Percentiles rank a stretch among this genome's conserved stretches.
Evolutionary conservation across 2,329 filamentous ascomycete species (phyloP).

Genomic region (Aspergillus aculeatinus): DNA sequence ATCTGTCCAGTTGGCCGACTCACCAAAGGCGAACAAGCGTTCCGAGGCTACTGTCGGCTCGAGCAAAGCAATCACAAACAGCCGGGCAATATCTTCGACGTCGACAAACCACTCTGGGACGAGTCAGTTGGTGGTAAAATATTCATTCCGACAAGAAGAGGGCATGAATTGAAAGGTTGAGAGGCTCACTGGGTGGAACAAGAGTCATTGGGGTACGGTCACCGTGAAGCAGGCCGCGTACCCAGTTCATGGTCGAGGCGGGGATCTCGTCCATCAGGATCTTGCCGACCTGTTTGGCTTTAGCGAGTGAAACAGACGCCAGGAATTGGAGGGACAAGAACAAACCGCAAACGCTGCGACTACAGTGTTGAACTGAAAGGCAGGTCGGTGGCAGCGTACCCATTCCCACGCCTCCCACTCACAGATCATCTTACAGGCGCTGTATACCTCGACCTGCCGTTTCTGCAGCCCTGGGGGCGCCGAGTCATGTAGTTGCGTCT

Average conservation of each 20-base stretch:
- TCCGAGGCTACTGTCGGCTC: conserved; percentile 48
- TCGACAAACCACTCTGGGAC: conserved; percentile 47
- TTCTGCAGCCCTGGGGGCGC: background rate
- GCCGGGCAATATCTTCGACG: conserved; percentile 49
- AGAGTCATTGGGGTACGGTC: background rate
- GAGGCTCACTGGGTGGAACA: conserved; percentile 17
- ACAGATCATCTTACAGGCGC: conserved; percentile 48
- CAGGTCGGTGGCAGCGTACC: conserved; percentile 44
- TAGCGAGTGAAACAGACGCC: too few species aligned
- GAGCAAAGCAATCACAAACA: conserved; percentile 55
- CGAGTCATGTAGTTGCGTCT: background rate
- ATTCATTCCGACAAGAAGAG: too few species aligned
- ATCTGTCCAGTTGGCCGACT: conserved; percentile 27
- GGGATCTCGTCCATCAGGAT: conserved; percentile 31
- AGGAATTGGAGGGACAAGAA: too few species aligned
- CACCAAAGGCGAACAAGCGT: conserved; percentile 56
- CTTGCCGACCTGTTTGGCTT: conserved; percentile 17
- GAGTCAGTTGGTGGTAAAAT: too few species aligned
- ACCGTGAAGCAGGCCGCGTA: conserved; percentile 9
- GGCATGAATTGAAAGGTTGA: background rate
- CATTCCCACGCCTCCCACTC: conserved; percentile 52
- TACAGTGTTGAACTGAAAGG: conserved; percentile 46
- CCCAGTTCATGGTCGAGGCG: conserved; percentile 44
- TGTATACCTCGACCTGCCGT: conserved; percentile 13
- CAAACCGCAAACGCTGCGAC: too few species aligned